A percentile compares a stretch with the other conserved stretches of the same genome.
Conservation (phyloP, 805 yeast genomes). For the Myxozyma geophila region DNA sequence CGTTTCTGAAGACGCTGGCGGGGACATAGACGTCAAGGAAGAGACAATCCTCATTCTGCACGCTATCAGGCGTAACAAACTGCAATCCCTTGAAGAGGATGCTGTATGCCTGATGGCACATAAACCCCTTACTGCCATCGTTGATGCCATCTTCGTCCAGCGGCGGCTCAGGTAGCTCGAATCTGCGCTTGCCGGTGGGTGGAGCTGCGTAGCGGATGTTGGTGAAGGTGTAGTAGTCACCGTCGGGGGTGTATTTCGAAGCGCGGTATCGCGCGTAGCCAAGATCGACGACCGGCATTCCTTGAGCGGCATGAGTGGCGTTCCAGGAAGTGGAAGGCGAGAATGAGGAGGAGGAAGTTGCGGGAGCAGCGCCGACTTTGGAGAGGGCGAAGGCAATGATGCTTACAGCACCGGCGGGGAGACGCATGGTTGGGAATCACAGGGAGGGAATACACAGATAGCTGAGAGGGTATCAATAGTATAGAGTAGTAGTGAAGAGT, state of each 20-base stretch:
- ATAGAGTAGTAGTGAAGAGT: too few species aligned
- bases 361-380: not conserved
- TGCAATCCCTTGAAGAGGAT: constrained; percentile 21
- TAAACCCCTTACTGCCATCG: constrained; percentile 27
- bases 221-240: constrained; percentile 22
- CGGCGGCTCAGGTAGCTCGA: constrained; percentile 30
- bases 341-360: not conserved
- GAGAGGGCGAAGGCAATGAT: not conserved
- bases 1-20: constrained; percentile 4
- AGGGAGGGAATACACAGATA: too few species aligned
- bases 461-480: too few species aligned
- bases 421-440: not conserved
- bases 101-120: constrained; percentile 30
- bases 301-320: constrained; percentile 1
- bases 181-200: constrained; percentile 30
- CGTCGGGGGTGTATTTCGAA: constrained; percentile 12
- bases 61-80: not conserved
- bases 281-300: constrained; percentile 23
- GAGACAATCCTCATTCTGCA: constrained; percentile 33
- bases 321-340: not conserved
- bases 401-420: not conserved
- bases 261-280: constrained; percentile 36
- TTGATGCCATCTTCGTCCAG: constrained; percentile 20
- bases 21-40: constrained; percentile 36
- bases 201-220: constrained; percentile 37